Base-by-base conservation (phyloP, 2,329 filamentous ascomycete species). In the Aureobasidium sp. region DNA sequence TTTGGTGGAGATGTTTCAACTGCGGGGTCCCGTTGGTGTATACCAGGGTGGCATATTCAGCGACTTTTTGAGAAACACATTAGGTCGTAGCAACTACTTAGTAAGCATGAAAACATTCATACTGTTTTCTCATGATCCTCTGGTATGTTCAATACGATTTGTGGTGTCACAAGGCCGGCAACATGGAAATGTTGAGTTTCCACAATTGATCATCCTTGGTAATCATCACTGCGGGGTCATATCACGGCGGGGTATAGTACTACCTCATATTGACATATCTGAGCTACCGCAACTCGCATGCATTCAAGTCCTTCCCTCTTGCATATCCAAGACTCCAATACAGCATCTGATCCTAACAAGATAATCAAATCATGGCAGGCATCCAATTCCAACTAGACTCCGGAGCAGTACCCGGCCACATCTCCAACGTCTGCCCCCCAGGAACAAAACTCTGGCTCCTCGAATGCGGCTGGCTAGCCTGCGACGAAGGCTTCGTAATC, bases 381-480 rank as follows among this genome's bases (percentile, higher is more conserved):
- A 69, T 72, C 45, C 68, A 71, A 64, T 48, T 62, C 30, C 71
- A 73, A 60, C 64, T 72, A 48, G 68, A 68, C 64, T 59, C 66
- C 6, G 71, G 70, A 27, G 69, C 71, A 29, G 67, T 73, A 21
- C 68, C 69, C 29, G 67, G 66, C 55, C 66, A 70, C 61, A 66
- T 73, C 61, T 68, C 67, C 62, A 71, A 70, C 54, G 68, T 72
- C 53, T 79, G 75, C 62, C 77, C 77, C 0, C 64, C 67, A 11
- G 78, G 78, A 6, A 80, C 78, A 5, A 79, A 78, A 67, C 77
- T 79, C 69, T 76, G 78, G 66, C 67, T 81, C 14, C 66, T 79
- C 21, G 72, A 78, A 66, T 68, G 79, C 9, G 78, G 78, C 11
- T 75, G 72, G 63, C 68, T 81, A 4, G 74, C 79, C 66, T 73